Evolutionary conservation across 2,329 filamentous ascomycete genomes (phyloP), one percentile per base, ranked within the genome.

Genomic region (Trichophyton benhamiae): DNA sequence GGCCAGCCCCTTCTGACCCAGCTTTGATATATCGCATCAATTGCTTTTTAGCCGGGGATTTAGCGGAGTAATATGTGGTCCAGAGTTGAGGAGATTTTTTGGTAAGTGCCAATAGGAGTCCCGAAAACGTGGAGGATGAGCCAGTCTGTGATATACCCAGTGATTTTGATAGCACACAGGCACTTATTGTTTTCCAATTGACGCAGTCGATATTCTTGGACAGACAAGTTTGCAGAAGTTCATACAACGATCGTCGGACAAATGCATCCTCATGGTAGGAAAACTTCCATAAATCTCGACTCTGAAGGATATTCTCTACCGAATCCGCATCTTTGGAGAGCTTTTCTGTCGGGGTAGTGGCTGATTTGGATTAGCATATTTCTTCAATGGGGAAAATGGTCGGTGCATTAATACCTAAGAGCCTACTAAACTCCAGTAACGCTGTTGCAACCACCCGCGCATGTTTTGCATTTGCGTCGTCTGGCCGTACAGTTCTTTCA

Each of bases 401-500:
- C 1, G 6, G 42, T 8, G 17, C 27, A 22, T 33, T 15, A 20
- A 33, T 55, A 64, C 63, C 58, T 36, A 87, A 67, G 30, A 87
- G 72, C 61, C 80, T 79, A 15, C 78, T 78, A 20, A 86, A 75
- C 15, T 84, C 73, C 27, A 80, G 72, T 27, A 85, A 73, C 60
- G 79, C 82, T 6, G 83, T 82, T 1, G 82, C 80, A n/a, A 83
- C 79, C 3, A 96, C 91, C 55, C 94, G 83, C 63, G 85, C 83
- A 75, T 95, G 94, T 68, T 96, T 96, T 17, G 87, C 83, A 66
- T 91, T 83, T 3, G 90, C 86, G 71, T 99, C 94, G 66, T 97
- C 92, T 7, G 83, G 76, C 63, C 84, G 94, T 2, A 91, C 89
- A 0, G 85, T 89, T 25, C 92, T 83, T 74, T 95, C 89, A 71